These are phyloP conservation scores for Globisporangium lucens DNA, from an alignment of 352 stramenopile species.

Conservation along the genomic window DNA sequence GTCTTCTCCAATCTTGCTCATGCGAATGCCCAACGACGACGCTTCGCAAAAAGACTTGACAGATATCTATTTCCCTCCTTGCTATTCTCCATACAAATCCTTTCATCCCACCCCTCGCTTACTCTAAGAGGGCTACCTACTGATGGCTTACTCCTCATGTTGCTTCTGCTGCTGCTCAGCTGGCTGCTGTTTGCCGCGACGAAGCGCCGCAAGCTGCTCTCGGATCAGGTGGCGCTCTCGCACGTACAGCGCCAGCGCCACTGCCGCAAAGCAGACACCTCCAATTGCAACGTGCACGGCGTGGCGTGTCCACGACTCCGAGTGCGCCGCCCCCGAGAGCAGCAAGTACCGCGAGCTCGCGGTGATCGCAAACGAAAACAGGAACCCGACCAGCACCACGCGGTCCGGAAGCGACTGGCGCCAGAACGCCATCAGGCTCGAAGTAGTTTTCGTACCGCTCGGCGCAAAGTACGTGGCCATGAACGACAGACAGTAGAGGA, in stretches of 20 bases:
- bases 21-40: background rate
- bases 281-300: constrained; percentile 46
- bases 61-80: background rate
- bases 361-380: constrained; percentile 36
- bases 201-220: constrained; percentile 30
- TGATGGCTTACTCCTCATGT: constrained; percentile 21
- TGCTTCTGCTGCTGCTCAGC: constrained; percentile 12
- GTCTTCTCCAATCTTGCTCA: background rate
- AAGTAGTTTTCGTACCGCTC: background rate
- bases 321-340: constrained; percentile 12
- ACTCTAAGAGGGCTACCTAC: too few relatives aligned
- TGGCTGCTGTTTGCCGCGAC: constrained; percentile 5
- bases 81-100: too few relatives aligned
- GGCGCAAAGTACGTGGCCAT: constrained; percentile 55
- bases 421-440: constrained; percentile 39
- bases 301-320: constrained; percentile 35
- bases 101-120: too few relatives aligned
- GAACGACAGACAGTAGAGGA: constrained; percentile 76
- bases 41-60: background rate
- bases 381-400: constrained; percentile 47
- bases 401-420: constrained; percentile 44
- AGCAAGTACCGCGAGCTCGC: constrained; percentile 38
- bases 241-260: constrained; percentile 37
- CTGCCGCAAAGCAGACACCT: constrained; percentile 37
- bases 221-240: constrained; percentile 46